Evolutionary conservation across 2,329 filamentous ascomycete species (phyloP), one percentile per base, ranked within the genome.

Genomic region (Dactylellina cionopaga): DNA sequence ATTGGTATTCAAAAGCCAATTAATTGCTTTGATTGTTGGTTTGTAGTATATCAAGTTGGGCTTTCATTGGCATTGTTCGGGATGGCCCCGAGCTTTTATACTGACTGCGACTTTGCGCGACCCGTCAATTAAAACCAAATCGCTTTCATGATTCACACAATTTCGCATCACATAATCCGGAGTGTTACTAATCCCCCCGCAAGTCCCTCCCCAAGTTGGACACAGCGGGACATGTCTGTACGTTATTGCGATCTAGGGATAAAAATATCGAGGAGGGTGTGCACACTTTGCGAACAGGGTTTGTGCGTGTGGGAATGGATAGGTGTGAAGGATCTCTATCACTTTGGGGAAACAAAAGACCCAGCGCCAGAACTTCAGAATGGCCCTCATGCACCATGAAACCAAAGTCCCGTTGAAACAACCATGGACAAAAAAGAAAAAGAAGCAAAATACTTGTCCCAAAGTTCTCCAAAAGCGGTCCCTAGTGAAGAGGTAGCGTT

Each of bases 171-270:
- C 49, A 56, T 55, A 70, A 71, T 49, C 58, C 52, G 58, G 35
- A 63, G 27, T 22, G 51, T 64, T 71, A 71, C 31, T 64, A 64
- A 64, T 51, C 41, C 66, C 66, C 58, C 51, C 47, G 51, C 63
- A 54, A 15, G 9, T 44, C 19, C 19, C n/a, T n/a, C n/a, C n/a
- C n/a, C n/a, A n/a, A n/a, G n/a, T n/a, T n/a, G n/a, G n/a, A n/a
- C n/a, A n/a, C n/a, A n/a, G n/a, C n/a, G n/a, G n/a, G n/a, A n/a
- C n/a, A n/a, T n/a, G n/a, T n/a, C n/a, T 25, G 17, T 29, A 10
- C 22, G 17, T 15, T 54, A 41, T 68, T 58, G 63, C 63, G 56
- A 68, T 59, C 27, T 47, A 37, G 33, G 54, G 43, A 39, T 52
- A 44, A 68, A 37, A 49, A 60, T 49, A 49, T 54, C 37, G 24